These are phyloP conservation scores for Corynespora cassiicola DNA, from an alignment of 2,329 filamentous ascomycete genomes.

Conservation along the genomic window DNA sequence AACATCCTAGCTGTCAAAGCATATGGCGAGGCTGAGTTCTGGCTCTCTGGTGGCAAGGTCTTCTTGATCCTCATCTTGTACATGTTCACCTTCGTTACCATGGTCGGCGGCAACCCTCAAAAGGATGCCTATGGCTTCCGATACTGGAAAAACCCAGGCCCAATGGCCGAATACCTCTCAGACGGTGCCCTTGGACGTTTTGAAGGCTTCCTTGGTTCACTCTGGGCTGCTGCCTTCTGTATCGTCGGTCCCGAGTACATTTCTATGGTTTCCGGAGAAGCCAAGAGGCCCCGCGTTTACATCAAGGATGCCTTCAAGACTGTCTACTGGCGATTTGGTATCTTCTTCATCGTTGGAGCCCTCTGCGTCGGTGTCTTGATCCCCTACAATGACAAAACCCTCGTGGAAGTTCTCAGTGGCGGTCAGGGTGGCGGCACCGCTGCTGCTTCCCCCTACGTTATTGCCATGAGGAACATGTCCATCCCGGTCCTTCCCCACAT, in stretches of 20 bases:
- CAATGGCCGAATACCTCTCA: conserved; percentile 35
- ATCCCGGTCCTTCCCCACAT: conserved; percentile 63
- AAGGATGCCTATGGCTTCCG: conserved; percentile 52
- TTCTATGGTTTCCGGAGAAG: conserved; percentile 56
- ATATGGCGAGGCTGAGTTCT: conserved; percentile 55
- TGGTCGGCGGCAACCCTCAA: conserved; percentile 52
- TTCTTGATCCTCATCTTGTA: conserved; percentile 54
- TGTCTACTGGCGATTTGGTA: conserved; percentile 53
- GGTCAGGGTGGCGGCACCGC: conserved; percentile 51
- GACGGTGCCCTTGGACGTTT: conserved; percentile 34
- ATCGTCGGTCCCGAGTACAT: conserved; percentile 58
- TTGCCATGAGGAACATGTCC: conserved; percentile 64
- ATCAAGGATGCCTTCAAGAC: conserved; percentile 58
- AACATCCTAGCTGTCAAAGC: conserved; percentile 54
- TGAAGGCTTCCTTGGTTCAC: conserved; percentile 47
- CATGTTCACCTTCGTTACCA: conserved; percentile 55
- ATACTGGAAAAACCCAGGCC: conserved; percentile 49
- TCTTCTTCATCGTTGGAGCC: conserved; percentile 56
- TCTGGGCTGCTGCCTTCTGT: conserved; percentile 54
- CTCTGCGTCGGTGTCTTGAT: conserved; percentile 53
- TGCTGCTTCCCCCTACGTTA: conserved; percentile 68
- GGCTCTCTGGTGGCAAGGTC: conserved; percentile 54
- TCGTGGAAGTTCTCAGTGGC: conserved; percentile 58
- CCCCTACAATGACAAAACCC: conserved; percentile 75
- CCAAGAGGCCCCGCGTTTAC: conserved; percentile 52